Base-by-base conservation (phyloP, 305 asterid genomes). In the Coffea humblotiana region DNA sequence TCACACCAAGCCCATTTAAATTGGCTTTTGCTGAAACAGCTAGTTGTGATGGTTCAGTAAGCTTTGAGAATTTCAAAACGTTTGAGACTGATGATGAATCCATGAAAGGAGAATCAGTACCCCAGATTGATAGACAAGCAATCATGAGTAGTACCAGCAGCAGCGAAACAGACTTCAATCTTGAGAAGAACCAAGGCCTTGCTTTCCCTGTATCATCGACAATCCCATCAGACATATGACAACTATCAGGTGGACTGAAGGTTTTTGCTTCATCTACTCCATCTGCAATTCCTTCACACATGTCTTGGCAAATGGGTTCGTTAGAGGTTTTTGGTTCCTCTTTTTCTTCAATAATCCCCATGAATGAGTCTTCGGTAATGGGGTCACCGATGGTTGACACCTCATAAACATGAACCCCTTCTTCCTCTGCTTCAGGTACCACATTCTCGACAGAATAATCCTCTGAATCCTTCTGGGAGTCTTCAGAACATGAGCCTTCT, bases 401-500 rank as follows among this genome's bases (percentile, higher is more conserved):
- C 27, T 19, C 12, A 75, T 80, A 10, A 63, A 63, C 84, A 75
- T 29, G 48, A 80, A 72, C 74, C 2, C 70, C 79, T 4, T 74
- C 82, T 74, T 81, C 89, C 37, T 52, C 65, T 21, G 77, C 63
- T 73, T 85, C 87, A 72, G 71, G 66, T 11, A 48, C 60, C 21
- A 13, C 76, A 18, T 32, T 81, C 47, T 61, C 80, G 32, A 47
- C 35, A 0, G 86, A 78, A 72, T 81, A 85, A 70, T 51, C 84
- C 71, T 83, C 90, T 21, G 77, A 48, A 78, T 83, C 90, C 74
- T 83, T 73, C 72, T 71, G 80, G 12, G 88, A 82, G 63, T 80
- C 90, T 25, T 85, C 92, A 35, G 79, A 45, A 58, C 76, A 82
- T 77, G 90, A 83, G 79, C 85, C 91, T 71, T 91, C 94, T 9